A percentile compares a stretch with the other conserved stretches of the same genome.
These are phyloP conservation scores for Ilex aquifolium DNA, from an alignment of 257 asterid species.

Conservation along the genomic window DNA sequence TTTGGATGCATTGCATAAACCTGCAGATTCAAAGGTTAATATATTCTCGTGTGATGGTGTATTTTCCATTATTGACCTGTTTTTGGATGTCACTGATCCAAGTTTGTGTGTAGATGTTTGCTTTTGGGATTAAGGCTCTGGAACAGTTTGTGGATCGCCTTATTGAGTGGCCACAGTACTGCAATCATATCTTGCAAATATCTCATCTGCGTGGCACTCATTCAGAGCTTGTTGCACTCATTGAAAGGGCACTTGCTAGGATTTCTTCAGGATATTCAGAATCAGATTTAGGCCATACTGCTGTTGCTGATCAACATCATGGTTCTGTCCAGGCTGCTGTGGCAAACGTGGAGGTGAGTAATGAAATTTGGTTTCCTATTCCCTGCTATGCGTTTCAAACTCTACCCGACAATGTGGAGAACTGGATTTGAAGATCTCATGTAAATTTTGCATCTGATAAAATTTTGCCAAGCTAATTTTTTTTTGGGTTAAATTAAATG, in stretches of 20 bases:
- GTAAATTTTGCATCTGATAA: no score
- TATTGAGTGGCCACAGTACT: slow-evolving; percentile 96
- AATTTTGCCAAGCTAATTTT: no score
- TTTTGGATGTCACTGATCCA: slow-evolving; percentile 13
- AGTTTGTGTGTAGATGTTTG: slow-evolving; percentile 65
- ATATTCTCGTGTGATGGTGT: background rate
- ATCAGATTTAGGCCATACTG: slow-evolving; percentile 46
- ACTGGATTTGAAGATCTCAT: no score
- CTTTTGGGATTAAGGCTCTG: slow-evolving; percentile 86
- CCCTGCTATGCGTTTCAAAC: background rate
- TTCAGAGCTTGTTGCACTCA: slow-evolving; percentile 56
- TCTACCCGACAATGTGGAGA: no score
- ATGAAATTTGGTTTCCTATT: background rate
- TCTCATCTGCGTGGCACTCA: slow-evolving; percentile 82
- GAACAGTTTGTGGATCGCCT: slow-evolving; percentile 94
- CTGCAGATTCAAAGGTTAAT: slow-evolving; percentile 81
- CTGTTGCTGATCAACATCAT: slow-evolving; percentile 46
- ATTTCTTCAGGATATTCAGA: slow-evolving; percentile 67
- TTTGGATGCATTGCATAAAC: slow-evolving; percentile 91
- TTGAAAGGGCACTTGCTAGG: slow-evolving; percentile 68
- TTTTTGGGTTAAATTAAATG: no score
- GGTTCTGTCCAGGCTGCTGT: slow-evolving; percentile 41
- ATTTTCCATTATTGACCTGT: slow-evolving; percentile 6
- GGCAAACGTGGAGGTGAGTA: slow-evolving; percentile 46
- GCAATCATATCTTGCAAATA: slow-evolving; percentile 92